phyloP scores from a whole-genome alignment of 2,329 filamentous ascomycete genomes.

The Fusarium veterinarium region DNA sequence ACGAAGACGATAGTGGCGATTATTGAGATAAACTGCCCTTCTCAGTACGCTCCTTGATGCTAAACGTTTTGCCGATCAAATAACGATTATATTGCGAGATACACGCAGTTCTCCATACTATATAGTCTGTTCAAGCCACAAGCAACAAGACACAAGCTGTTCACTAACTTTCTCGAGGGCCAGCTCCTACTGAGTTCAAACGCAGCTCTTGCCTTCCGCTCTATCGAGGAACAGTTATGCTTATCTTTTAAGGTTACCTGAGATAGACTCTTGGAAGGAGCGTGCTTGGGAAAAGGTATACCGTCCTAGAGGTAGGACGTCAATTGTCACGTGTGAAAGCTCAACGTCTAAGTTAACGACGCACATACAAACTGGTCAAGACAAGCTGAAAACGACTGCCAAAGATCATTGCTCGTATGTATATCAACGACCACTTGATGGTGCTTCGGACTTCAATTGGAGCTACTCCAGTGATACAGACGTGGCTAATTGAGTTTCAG shows the following conservation, averaged over 20 bases:
- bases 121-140: neutral
- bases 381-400: neutral
- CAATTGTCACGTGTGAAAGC: neutral
- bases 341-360: neutral
- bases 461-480: accelerated
- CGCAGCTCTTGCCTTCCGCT: neutral
- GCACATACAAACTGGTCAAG: neutral
- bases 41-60: too few species aligned
- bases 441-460: neutral
- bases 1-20: too few species aligned
- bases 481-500: too few species aligned
- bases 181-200: accelerated
- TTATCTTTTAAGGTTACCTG: neutral
- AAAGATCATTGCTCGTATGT: accelerated
- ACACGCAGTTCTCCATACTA: too few species aligned
- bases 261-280: neutral
- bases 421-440: accelerated
- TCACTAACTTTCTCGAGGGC: neutral
- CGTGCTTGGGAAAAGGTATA: too few species aligned
- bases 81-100: too few species aligned
- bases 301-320: neutral
- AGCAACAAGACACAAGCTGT: neutral
- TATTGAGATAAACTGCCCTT: too few species aligned
- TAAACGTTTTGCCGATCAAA: too few species aligned
- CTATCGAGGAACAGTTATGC: neutral